Evolutionary conservation across 2,329 filamentous ascomycete species (phyloP), one percentile per base, ranked within the genome.

Genomic region (Trichoderma oligosporum): DNA sequence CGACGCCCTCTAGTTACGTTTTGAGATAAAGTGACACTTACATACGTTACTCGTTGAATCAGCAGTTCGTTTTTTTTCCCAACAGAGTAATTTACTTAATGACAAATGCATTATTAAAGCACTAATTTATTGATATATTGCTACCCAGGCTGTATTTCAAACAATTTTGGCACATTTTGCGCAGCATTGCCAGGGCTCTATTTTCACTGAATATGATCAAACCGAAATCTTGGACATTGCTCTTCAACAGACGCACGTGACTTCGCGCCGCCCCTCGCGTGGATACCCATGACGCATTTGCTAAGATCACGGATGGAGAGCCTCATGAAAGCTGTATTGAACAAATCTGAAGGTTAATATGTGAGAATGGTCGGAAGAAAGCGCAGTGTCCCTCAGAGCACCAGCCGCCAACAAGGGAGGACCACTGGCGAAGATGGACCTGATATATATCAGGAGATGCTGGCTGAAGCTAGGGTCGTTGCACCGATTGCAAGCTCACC

Each of bases 401-500:
- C 61, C 41, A 62, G 53, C 54, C 62, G 63, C 20, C 57, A 60
- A 18, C 53, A 41, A 33, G 61, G 49, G 38, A 60, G 55, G 7
- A 57, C 51, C 7, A 58, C 61, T 7, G 58, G 41, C 24, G 59
- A 63, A 16, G 65, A 62, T n/a, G 67, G 65, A 8, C 71, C 73
- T 20, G 68, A 74, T 25, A 71, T 81, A 31, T 80, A 80, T 63
- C 71, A 67, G 39, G 73, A 80, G 60, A 78, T 81, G 77, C 71
- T 81, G 31, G 68, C 68, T 11, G 78, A 80, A 61, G 78, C 74
- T n/a, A 74, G 77, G n/a, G 70, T 78, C 25, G 66, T 67, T 39
- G 56, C 61, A 22, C 60, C 56, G 24, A 56, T 62, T 24, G 62
- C 55, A 47, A 64, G 57, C 62, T 67, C 62, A 44, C 64, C 71